phyloP scores from a whole-genome alignment of 176 grass and related monocot genomes.

The Thalia dealbata region DNA sequence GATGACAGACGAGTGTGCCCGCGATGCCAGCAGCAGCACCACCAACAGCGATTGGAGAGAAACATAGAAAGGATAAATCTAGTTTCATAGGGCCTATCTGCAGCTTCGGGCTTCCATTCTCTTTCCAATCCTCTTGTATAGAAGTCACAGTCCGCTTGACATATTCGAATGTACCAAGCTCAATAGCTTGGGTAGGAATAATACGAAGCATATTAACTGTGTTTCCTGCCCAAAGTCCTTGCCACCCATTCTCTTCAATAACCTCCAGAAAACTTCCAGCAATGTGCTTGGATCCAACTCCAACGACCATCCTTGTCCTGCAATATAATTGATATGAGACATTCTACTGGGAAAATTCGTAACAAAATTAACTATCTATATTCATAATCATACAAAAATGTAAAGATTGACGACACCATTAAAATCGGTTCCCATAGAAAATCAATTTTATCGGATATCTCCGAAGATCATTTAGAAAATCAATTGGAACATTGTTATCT shows the following conservation, averaged over 20 bases:
- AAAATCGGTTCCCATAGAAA: neutral
- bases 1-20: constrained; percentile 63
- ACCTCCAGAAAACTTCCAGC: constrained; percentile 48
- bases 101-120: constrained; percentile 38
- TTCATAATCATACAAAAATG: neutral
- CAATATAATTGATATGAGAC: constrained; percentile 17
- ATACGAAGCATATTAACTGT: constrained; percentile 71
- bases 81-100: constrained; percentile 45
- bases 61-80: constrained; percentile 34
- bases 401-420: neutral
- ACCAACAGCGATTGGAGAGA: constrained; percentile 54
- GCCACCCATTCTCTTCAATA: constrained; percentile 58
- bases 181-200: constrained; percentile 66
- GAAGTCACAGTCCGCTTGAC: constrained; percentile 52
- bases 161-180: constrained; percentile 57
- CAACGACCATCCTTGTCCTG: constrained; percentile 90
- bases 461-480: too few species aligned
- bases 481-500: neutral
- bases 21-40: constrained; percentile 66
- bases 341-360: neutral
- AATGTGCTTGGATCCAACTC: constrained; percentile 70
- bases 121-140: constrained; percentile 50
- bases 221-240: constrained; percentile 81
- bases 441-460: too few species aligned
- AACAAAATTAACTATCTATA: neutral